A percentile compares a stretch with the other conserved stretches of the same genome.
Conservation (phyloP, 495 filamentous ascomycete species). For the Echria macrotheca region DNA sequence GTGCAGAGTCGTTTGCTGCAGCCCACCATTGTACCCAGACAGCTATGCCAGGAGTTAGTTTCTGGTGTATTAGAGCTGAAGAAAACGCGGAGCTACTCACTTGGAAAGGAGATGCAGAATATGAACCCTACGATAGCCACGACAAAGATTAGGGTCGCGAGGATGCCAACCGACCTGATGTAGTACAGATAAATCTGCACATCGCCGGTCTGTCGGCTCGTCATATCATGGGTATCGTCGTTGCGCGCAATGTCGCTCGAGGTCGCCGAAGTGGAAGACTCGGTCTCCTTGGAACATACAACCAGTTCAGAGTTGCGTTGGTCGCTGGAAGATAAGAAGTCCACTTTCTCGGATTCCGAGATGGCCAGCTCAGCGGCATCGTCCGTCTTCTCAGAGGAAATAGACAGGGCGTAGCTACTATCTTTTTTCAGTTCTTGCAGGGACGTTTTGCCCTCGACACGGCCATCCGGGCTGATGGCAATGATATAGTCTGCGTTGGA, state of each 20-base stretch:
- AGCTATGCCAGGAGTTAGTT: constrained; percentile 3
- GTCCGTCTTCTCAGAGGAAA: not conserved
- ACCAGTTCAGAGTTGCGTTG: too few relatives aligned
- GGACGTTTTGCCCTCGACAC: constrained; percentile 45
- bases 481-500: constrained; percentile 50
- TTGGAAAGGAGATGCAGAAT: constrained; percentile 26
- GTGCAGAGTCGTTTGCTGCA: constrained; percentile 20
- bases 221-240: constrained; percentile 1
- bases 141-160: constrained; percentile 40
- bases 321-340: too few relatives aligned
- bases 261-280: too few relatives aligned
- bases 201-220: constrained; percentile 42
- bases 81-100: constrained; percentile 11
- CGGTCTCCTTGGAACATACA: too few relatives aligned
- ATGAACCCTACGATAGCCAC: constrained; percentile 21
- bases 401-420: constrained; percentile 20
- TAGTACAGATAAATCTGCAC: constrained; percentile 53
- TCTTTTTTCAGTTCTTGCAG: constrained; percentile 24
- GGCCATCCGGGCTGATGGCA: constrained; percentile 41
- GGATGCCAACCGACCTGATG: constrained; percentile 44
- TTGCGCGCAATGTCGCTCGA: too few relatives aligned
- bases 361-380: too few relatives aligned
- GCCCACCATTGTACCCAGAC: constrained; percentile 33
- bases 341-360: too few relatives aligned
- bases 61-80: not conserved